These are phyloP conservation scores for Hibiscus trionum DNA, from an alignment of 345 rosid species.

Conservation along the genomic window DNA sequence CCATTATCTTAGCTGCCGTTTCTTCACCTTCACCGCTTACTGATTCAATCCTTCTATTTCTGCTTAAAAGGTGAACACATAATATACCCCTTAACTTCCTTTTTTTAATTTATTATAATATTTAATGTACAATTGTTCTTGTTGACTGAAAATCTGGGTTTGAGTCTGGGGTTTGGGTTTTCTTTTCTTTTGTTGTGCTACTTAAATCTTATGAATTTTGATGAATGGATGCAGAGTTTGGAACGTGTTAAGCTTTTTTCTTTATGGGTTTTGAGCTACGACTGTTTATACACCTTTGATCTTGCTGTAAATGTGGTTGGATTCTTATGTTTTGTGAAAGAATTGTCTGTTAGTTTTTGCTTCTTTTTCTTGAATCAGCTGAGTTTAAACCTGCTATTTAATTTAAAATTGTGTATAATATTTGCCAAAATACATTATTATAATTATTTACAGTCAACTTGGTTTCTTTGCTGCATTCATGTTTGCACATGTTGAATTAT, in stretches of 20 bases:
- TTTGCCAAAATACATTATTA: background rate
- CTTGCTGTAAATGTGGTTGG: background rate
- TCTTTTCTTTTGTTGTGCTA: background rate
- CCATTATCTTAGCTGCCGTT: background rate
- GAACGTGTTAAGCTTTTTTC: background rate
- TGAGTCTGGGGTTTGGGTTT: background rate
- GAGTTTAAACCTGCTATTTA: no score
- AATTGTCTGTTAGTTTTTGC: background rate
- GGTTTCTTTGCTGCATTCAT: constrained; percentile 4
- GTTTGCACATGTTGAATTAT: constrained; percentile 10
- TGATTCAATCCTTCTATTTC: background rate
- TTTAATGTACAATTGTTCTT: background rate
- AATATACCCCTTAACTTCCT: background rate
- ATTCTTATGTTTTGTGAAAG: background rate
- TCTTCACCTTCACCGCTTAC: background rate
- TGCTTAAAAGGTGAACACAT: background rate
- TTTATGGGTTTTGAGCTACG: background rate
- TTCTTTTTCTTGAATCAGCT: no score
- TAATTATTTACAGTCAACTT: background rate
- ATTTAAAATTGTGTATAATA: background rate
- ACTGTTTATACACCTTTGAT: background rate
- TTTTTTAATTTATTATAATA: background rate
- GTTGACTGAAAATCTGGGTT: background rate
- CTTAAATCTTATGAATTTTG: background rate
- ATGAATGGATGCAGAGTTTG: background rate